phyloP scores from a whole-genome alignment of 1,284 basidiomycete genomes.

The Rhodofomes roseus region DNA sequence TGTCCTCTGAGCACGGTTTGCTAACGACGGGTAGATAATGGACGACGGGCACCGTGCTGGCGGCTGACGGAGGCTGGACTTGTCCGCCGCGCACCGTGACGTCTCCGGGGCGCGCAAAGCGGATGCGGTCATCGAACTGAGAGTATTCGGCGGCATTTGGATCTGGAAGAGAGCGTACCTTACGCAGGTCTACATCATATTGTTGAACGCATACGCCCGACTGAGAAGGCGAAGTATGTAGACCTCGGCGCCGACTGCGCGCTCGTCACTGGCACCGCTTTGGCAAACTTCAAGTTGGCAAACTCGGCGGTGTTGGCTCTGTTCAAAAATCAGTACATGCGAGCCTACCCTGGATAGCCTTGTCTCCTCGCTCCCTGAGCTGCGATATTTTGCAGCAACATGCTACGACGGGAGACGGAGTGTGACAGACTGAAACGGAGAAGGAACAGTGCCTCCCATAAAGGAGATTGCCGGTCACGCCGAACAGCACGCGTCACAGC shows the following conservation, averaged over 20 bases:
- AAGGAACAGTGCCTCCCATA: slow-evolving; percentile 1
- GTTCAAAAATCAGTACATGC: neutral
- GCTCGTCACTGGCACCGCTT: too few species aligned
- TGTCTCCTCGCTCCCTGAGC: too few species aligned
- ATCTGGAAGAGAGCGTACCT: neutral
- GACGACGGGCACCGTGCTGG: neutral
- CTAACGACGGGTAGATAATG: neutral
- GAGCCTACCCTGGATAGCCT: neutral
- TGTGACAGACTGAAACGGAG: neutral
- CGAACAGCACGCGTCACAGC: slow-evolving; percentile 34
- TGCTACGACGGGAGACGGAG: neutral
- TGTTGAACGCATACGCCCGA: neutral
- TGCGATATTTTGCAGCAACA: too few species aligned
- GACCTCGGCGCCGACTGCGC: neutral
- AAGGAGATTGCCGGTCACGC: slow-evolving; percentile 24
- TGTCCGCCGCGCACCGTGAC: neutral
- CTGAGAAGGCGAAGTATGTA: neutral
- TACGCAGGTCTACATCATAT: neutral
- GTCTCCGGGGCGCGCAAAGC: neutral
- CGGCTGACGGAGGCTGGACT: neutral
- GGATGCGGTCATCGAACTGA: neutral
- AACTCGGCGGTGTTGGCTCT: neutral
- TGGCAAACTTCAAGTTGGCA: neutral
- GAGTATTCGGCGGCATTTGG: neutral
- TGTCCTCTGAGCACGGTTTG: neutral